Evolutionary conservation across 1,284 basidiomycete genomes (phyloP).

Genomic region (Mycocalia duriaeana): DNA sequence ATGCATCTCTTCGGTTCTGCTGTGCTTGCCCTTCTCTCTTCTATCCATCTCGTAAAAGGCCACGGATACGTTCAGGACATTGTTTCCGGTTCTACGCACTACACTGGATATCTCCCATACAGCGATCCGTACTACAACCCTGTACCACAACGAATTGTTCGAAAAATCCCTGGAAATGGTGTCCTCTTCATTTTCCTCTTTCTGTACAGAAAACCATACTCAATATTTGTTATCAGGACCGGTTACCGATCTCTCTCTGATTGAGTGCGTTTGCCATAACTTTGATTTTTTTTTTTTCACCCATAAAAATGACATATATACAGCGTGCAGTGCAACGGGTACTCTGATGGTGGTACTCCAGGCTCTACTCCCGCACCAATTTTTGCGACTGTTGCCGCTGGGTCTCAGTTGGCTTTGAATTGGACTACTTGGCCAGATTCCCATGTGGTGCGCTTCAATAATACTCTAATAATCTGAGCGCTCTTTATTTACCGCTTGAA

Average conservation of each 20-base stretch:
- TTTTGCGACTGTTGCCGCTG: slow-evolving; percentile 39
- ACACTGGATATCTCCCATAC: slow-evolving; percentile 29
- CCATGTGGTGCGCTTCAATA: slow-evolving; percentile 25
- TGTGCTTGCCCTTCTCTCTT: slow-evolving; percentile 14
- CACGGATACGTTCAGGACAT: slow-evolving; percentile 30
- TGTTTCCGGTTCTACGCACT: slow-evolving; percentile 23
- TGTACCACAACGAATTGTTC: slow-evolving; percentile 39
- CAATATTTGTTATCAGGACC: slow-evolving; percentile 20
- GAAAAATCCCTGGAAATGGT: slow-evolving; percentile 44
- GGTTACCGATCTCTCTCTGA: slow-evolving; percentile 29
- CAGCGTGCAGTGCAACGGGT: slow-evolving; percentile 41
- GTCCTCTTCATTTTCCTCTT: slow-evolving; percentile 2
- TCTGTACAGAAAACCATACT: not conserved
- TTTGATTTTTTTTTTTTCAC: not conserved
- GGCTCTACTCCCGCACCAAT: slow-evolving; percentile 39
- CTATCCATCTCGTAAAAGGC: no score
- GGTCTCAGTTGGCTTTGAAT: slow-evolving; percentile 36
- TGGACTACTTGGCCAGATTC: slow-evolving; percentile 49
- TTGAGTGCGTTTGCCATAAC: slow-evolving; percentile 23
- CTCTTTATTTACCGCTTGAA: not conserved
- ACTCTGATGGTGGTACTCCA: slow-evolving; percentile 30
- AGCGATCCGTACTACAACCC: slow-evolving; percentile 28
- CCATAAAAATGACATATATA: slow-evolving; percentile 11
- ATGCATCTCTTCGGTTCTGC: slow-evolving; percentile 15
- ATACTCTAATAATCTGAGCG: no score